These are phyloP conservation scores for Cytospora piceae DNA, from an alignment of 2,329 filamentous ascomycete genomes.

Conservation along the genomic window DNA sequence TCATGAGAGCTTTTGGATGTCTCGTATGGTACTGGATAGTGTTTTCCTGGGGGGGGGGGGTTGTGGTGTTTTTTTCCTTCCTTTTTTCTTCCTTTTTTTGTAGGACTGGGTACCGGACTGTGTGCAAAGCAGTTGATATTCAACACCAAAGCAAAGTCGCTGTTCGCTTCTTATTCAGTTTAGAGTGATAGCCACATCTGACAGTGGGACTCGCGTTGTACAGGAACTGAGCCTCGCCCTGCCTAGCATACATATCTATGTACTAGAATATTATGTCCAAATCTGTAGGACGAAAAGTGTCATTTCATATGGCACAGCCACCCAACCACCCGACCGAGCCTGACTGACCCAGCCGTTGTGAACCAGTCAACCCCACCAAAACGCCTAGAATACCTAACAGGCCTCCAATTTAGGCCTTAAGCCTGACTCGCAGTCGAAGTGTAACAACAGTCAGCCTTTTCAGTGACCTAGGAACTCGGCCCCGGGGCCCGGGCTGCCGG, in stretches of 20 bases:
- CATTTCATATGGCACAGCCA: neutral
- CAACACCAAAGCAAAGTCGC: too few relatives aligned
- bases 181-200: too few relatives aligned
- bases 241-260: too few relatives aligned
- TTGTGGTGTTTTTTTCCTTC: too few relatives aligned
- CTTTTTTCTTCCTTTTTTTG: too few relatives aligned
- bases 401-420: neutral
- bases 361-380: neutral
- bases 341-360: neutral
- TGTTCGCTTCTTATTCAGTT: too few relatives aligned
- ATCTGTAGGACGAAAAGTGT: too few relatives aligned
- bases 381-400: neutral
- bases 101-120: too few relatives aligned
- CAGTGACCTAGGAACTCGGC: neutral
- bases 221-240: too few relatives aligned
- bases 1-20: neutral
- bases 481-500: neutral
- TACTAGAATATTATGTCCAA: neutral
- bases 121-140: too few relatives aligned
- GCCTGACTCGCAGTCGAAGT: neutral
- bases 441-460: slow-evolving; percentile 1
- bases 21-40: neutral
- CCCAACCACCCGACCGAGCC: slow-evolving; percentile 3
- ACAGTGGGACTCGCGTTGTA: too few relatives aligned
- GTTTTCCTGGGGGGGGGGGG: too few relatives aligned